A percentile compares a stretch with the other conserved stretches of the same genome.
Conservation (phyloP, 805 yeast genomes). For the Starmera quercuum region DNA sequence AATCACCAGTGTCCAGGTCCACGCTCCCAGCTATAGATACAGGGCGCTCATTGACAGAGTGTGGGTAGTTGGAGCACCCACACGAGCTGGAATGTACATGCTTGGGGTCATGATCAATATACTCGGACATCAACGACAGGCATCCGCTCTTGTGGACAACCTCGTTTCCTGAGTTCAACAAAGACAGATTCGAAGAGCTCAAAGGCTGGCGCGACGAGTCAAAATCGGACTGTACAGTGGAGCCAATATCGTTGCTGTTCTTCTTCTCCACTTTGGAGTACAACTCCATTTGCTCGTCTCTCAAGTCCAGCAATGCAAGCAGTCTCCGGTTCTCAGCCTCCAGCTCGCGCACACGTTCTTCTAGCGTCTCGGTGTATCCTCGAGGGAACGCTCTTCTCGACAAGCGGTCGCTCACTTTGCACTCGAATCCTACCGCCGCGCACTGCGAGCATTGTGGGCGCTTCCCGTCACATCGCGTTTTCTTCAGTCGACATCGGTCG, state of each 20-base stretch:
- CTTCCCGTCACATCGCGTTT: slow-evolving; percentile 72
- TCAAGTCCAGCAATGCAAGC: slow-evolving; percentile 51
- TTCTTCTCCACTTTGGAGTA: slow-evolving; percentile 17
- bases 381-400: slow-evolving; percentile 83
- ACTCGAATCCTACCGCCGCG: slow-evolving; percentile 76
- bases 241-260: slow-evolving; percentile 1
- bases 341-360: slow-evolving; percentile 78
- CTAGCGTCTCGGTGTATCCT: slow-evolving; percentile 87
- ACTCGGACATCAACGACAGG: slow-evolving; percentile 7
- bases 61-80: slow-evolving; percentile 46
- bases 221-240: background rate
- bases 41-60: slow-evolving; percentile 48
- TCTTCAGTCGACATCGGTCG: slow-evolving; percentile 79
- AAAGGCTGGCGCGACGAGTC: slow-evolving; percentile 11
- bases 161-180: slow-evolving; percentile 21
- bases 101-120: slow-evolving; percentile 18
- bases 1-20: slow-evolving; percentile 36
- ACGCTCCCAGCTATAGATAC: slow-evolving; percentile 61
- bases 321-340: slow-evolving; percentile 74
- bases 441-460: slow-evolving; percentile 74
- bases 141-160: slow-evolving; percentile 1
- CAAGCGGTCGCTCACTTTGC: slow-evolving; percentile 82
- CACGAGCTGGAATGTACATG: slow-evolving; percentile 45
- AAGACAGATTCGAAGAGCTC: slow-evolving; percentile 26
- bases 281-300: slow-evolving; percentile 54